Percentiles rank a stretch among this genome's conserved stretches.
phyloP scores from a whole-genome alignment of 2,329 filamentous ascomycete species.

The Emydomyces testavorans region DNA sequence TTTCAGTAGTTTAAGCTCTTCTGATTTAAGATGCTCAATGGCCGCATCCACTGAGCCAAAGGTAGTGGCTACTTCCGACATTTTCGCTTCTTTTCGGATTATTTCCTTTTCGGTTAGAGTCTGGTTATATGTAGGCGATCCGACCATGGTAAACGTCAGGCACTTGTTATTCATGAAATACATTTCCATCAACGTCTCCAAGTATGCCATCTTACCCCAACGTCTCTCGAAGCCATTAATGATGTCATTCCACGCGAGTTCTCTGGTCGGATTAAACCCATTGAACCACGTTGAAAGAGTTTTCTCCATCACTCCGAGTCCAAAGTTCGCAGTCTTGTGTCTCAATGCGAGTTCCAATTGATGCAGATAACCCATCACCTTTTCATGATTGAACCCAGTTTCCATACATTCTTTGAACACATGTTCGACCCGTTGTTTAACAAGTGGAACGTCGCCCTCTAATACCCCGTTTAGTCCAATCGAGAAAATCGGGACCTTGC shows the following conservation, averaged over 20 bases:
- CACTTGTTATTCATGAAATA: slow-evolving; percentile 81
- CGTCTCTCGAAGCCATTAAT: slow-evolving; percentile 69
- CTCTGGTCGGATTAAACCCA: slow-evolving; percentile 81
- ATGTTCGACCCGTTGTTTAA: slow-evolving; percentile 61
- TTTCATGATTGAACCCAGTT: slow-evolving; percentile 75
- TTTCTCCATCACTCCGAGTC: slow-evolving; percentile 78
- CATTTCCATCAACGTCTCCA: slow-evolving; percentile 76
- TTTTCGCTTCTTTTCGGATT: slow-evolving; percentile 59
- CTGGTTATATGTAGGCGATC: slow-evolving; percentile 61
- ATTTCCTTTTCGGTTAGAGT: slow-evolving; percentile 68
- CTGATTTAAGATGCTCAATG: slow-evolving; percentile 57
- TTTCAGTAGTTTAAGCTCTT: slow-evolving; percentile 66
- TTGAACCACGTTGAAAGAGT: slow-evolving; percentile 93
- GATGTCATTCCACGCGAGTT: slow-evolving; percentile 82
- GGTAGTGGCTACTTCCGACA: slow-evolving; percentile 55
- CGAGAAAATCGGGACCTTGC: slow-evolving; percentile 70
- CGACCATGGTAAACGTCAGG: slow-evolving; percentile 88
- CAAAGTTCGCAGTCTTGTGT: slow-evolving; percentile 93
- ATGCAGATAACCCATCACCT: slow-evolving; percentile 88
- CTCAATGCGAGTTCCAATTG: slow-evolving; percentile 87
- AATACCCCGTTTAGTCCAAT: slow-evolving; percentile 84
- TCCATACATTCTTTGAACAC: slow-evolving; percentile 59
- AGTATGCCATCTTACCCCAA: slow-evolving; percentile 63
- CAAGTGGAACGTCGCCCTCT: slow-evolving; percentile 61
- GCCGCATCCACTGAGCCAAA: slow-evolving; percentile 63